These are phyloP conservation scores for Nissolia schottii DNA, from an alignment of 306 rosid genomes.

Conservation along the genomic window DNA sequence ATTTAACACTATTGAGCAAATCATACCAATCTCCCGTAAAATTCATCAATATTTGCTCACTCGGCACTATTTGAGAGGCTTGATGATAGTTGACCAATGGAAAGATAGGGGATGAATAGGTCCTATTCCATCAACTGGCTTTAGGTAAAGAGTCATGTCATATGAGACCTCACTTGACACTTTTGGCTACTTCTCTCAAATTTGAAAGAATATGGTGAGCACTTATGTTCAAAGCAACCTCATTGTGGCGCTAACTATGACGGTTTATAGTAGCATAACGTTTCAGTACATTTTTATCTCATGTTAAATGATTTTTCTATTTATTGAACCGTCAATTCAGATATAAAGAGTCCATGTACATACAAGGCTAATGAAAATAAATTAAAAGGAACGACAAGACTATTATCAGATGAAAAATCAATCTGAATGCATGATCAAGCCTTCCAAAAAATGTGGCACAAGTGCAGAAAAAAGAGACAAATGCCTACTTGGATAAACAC, in stretches of 20 bases:
- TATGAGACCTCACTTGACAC: not conserved
- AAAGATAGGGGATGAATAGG: conserved; percentile 99
- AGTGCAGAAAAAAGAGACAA: no score
- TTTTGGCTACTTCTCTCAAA: not conserved
- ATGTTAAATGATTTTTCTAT: not conserved
- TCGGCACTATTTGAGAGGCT: conserved; percentile 57
- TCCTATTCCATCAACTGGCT: conserved; percentile 92
- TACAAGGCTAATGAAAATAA: no score
- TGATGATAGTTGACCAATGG: conserved; percentile 94
- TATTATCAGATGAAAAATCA: no score
- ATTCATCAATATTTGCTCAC: no score
- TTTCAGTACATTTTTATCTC: not conserved
- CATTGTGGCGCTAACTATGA: not conserved
- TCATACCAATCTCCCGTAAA: no score
- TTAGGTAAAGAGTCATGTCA: conserved; percentile 47
- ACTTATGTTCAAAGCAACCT: not conserved
- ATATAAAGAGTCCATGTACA: no score
- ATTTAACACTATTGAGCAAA: no score
- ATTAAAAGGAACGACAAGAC: no score
- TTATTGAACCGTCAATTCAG: no score
- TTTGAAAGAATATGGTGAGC: not conserved
- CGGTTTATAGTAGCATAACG: not conserved
- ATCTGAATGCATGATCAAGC: no score
- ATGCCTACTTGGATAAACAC: no score
- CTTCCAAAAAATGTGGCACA: no score